Conservation (phyloP, 2,329 filamentous ascomycete species). For the Fusarium sp. region DNA sequence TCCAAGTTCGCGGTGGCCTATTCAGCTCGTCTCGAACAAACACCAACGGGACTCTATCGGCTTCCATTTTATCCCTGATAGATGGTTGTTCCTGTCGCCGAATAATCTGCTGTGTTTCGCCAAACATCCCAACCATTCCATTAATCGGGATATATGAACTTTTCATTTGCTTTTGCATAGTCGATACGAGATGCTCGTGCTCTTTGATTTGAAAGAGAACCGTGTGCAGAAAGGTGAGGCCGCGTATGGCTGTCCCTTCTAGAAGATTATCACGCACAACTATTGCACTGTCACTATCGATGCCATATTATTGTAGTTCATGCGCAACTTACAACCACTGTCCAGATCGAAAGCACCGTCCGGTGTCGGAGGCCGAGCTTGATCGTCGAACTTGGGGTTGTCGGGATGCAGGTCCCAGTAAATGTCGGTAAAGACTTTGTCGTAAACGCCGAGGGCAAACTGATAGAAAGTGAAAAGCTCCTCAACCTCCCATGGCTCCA, state of each 20-base stretch:
- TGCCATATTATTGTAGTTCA: not conserved
- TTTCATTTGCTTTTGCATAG: not conserved
- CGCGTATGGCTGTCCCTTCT: not conserved
- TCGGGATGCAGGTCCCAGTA: not conserved
- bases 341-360: not conserved
- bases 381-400: not conserved
- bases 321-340: not conserved
- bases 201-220: not conserved
- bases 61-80: not conserved
- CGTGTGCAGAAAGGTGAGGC: not conserved
- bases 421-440: not conserved
- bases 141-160: not conserved
- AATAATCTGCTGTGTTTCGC: not conserved
- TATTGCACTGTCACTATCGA: not conserved
- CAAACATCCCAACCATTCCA: not conserved
- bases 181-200: not conserved
- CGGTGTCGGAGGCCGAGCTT: not conserved
- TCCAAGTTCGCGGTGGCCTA: not conserved
- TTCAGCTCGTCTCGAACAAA: not conserved
- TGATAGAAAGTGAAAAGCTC: not conserved
- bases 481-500: not conserved
- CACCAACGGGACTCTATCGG: not conserved
- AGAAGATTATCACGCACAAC: not conserved
- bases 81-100: not conserved
- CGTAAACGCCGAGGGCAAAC: not conserved